A percentile compares a stretch with the other conserved stretches of the same genome.
These are phyloP conservation scores for Jacaranda copaia DNA, from an alignment of 257 asterid species.

Conservation along the genomic window DNA sequence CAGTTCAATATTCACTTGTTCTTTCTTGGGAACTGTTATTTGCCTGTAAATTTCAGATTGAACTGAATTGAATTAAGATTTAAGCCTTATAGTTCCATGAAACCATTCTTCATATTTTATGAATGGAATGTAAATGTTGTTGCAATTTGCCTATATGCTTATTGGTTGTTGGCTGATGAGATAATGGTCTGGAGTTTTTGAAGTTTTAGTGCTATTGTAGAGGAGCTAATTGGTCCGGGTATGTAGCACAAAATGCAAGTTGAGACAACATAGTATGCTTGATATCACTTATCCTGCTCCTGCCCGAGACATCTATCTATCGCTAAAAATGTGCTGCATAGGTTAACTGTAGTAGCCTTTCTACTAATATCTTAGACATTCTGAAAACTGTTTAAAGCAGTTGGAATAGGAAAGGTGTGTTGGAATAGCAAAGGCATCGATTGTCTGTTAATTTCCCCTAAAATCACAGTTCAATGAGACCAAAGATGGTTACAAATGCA, in stretches of 20 bases:
- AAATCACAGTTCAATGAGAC: neutral
- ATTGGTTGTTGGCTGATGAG: too few relatives aligned
- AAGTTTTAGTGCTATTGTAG: too few relatives aligned
- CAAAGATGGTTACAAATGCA: neutral
- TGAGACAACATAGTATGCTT: too few relatives aligned
- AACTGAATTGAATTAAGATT: neutral
- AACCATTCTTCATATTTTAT: neutral
- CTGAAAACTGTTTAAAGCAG: too few relatives aligned
- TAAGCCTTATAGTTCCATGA: too few relatives aligned
- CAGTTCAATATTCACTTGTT: conserved; percentile 4
- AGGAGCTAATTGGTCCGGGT: too few relatives aligned
- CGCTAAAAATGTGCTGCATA: too few relatives aligned
- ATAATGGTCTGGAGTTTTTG: too few relatives aligned
- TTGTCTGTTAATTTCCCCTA: conserved; percentile 3
- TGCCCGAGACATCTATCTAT: too few relatives aligned
- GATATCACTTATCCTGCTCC: too few relatives aligned
- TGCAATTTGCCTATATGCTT: neutral
- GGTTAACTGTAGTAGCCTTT: neutral
- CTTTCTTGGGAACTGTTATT: conserved; percentile 15
- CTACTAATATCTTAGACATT: neutral
- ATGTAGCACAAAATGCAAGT: too few relatives aligned
- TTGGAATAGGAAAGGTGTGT: neutral
- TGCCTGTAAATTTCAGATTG: neutral
- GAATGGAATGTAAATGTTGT: neutral
- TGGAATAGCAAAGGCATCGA: neutral